Conservation (phyloP, 1,139 yeast species). For the Taphrina flavorubra region DNA sequence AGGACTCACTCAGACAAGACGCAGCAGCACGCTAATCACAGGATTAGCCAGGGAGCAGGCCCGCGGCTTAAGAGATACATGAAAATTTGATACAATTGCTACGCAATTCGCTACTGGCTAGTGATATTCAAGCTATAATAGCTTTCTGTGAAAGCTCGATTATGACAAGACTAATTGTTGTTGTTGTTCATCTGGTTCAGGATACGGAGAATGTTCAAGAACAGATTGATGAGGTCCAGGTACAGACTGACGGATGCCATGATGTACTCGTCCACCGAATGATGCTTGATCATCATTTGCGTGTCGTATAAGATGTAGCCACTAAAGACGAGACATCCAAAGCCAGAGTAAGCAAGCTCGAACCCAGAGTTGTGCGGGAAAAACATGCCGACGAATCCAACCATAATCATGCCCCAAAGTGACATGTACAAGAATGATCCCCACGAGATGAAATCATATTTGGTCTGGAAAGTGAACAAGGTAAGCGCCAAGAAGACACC, state of each 20-base stretch:
- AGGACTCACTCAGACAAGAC: too few relatives aligned
- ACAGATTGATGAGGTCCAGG: slow-evolving; percentile 80
- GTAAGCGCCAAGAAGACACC: slow-evolving; percentile 77
- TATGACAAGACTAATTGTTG: slow-evolving; percentile 16
- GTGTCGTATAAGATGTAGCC: slow-evolving; percentile 81
- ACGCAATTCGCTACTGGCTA: slow-evolving; percentile 3
- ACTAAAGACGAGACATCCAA: slow-evolving; percentile 77
- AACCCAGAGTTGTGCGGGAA: slow-evolving; percentile 64
- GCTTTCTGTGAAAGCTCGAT: neutral
- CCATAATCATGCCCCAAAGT: slow-evolving; percentile 72
- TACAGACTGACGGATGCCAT: slow-evolving; percentile 78
- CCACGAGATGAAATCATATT: slow-evolving; percentile 78
- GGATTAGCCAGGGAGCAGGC: too few relatives aligned
- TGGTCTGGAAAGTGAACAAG: slow-evolving; percentile 78
- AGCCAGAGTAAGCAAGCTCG: slow-evolving; percentile 69
- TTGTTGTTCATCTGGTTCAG: slow-evolving; percentile 56
- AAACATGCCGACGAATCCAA: slow-evolving; percentile 72
- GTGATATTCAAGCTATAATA: neutral
- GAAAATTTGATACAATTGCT: neutral
- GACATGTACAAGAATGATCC: slow-evolving; percentile 67
- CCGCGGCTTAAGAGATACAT: too few relatives aligned
- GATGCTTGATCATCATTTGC: slow-evolving; percentile 77
- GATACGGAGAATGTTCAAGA: slow-evolving; percentile 74
- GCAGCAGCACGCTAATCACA: too few relatives aligned
- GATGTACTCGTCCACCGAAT: slow-evolving; percentile 84